Evolutionary conservation across 2,329 filamentous ascomycete species (phyloP), one percentile per base, ranked within the genome.

Genomic region (Paecilomyces formosus): DNA sequence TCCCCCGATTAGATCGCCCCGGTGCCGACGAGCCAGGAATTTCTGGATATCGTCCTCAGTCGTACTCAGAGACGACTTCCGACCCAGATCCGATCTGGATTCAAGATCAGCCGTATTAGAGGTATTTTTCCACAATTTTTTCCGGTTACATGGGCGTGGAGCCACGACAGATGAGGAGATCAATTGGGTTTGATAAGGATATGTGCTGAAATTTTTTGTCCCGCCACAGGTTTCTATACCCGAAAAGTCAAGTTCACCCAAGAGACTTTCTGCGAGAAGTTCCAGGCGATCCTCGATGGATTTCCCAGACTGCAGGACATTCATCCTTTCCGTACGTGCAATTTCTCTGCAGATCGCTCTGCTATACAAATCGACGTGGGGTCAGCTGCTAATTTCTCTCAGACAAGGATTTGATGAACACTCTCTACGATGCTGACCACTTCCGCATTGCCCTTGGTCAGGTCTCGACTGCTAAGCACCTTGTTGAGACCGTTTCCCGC

Each of bases 191-290:
- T n/a, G 39, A 45, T 45, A 45, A 45, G 39, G 39, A 45, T 45
- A 45, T 53, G 61, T 59, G 64, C 72, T 73, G 63, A 74, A 63
- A 53, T 61, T 60, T 64, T 64, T 57, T 58, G 54, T 45, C 30
- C 22, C 54, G 53, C 58, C 56, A 59, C 65, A 87, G 88, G 85
- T 55, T 97, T 97, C 79, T 97, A 97, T 77, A 97, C 93, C 53
- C 83, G 94, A 74, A 97, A 97, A 79, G 92, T 97, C 82, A 97
- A 97, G 78, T 99, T 92, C 78, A 97, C 94, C 5, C 88, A 93
- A 72, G 94, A 99, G 79, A 97, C 93, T 50, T 97, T 97, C 76
- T 87, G 87, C 64, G 94, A 99, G 76, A 97, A 97, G 79, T 86
- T 99, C 65, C 85, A 86, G 65, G 85, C 87, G 61, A 97, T 97